Conservation (phyloP, 1,284 basidiomycete species). For the Somion occarium region DNA sequence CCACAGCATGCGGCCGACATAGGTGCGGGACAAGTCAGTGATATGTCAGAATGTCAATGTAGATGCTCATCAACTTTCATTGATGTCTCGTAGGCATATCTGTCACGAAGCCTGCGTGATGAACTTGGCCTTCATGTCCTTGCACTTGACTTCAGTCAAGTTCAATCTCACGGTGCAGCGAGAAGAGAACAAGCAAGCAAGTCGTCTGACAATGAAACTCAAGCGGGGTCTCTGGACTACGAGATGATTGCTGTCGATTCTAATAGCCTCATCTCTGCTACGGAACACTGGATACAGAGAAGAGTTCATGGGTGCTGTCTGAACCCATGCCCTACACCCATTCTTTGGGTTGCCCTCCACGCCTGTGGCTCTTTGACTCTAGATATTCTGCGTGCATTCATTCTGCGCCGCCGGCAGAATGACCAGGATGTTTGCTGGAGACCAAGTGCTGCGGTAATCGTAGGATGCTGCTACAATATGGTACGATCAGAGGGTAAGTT, state of each 20-base stretch:
- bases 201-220: conserved; percentile 12
- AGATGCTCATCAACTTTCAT: neutral
- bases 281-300: conserved; percentile 36
- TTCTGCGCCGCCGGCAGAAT: conserved; percentile 14
- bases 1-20: conserved; percentile 40
- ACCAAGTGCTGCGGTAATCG: conserved; percentile 36
- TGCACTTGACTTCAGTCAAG: conserved; percentile 44
- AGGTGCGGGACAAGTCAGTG: conserved; percentile 48
- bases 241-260: conserved; percentile 47
- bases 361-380: conserved; percentile 47
- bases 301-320: neutral
- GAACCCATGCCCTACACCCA: conserved; percentile 30
- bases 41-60: neutral
- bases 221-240: conserved; percentile 39
- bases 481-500: conserved; percentile 31
- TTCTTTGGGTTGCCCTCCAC: conserved; percentile 63
- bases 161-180: conserved; percentile 41
- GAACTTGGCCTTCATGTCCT: conserved; percentile 36
- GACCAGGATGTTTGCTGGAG: conserved; percentile 26
- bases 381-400: conserved; percentile 38
- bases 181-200: conserved; percentile 21
- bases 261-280: conserved; percentile 31
- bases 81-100: conserved; percentile 36
- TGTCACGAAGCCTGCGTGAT: conserved; percentile 39
- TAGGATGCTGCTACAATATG: conserved; percentile 52